Base-by-base conservation (phyloP, 495 filamentous ascomycete genomes). In the Daldinia vernicosa region DNA sequence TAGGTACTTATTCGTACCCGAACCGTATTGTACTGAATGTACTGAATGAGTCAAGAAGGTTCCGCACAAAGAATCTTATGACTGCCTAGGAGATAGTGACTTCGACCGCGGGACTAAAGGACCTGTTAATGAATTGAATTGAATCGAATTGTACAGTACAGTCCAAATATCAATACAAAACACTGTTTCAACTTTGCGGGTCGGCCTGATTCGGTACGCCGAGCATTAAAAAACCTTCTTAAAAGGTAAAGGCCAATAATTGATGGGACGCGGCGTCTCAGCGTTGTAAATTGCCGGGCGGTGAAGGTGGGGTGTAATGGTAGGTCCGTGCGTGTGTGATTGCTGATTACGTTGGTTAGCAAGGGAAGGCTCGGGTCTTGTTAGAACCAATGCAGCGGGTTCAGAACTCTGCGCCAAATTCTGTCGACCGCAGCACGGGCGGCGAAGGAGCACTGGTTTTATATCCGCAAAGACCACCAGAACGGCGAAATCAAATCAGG, bases 281-380 rank as follows among this genome's bases (percentile, higher is more conserved):
- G 52, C 55, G 66, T 17, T 14, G 26, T 43, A 64, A 77, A 78
- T 68, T 79, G 80, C 78, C 81, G 80, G 72, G 75, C 75, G 71
- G 75, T 76, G 75, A 75, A 71, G 51, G 75, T 74, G 75, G 75
- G 75, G 70, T 72, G 65, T 74, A 4, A 47, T 12, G 70, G 71
- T 50, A n/a, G 28, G 58, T 63, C 53, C 32, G 54, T 64, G 60
- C 45, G 60, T 64, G 60, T 35, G 60, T 54, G 15, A 40, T 43
- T 53, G 52, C 37, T 63, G 22, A 24, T 57, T 35, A 17, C 52
- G 39, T 50, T 62, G 33, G 53, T 45, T 54, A 19, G 55, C 60
- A 63, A 60, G 70, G 64, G 43, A 24, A 52, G 19, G 26, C 40
- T 70, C 61, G 60, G 60, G 53, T 26, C 37, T 17, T 35, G 26